These are phyloP conservation scores for Thymus mandschuricus DNA, from an alignment of 257 asterid genomes.

Conservation along the genomic window DNA sequence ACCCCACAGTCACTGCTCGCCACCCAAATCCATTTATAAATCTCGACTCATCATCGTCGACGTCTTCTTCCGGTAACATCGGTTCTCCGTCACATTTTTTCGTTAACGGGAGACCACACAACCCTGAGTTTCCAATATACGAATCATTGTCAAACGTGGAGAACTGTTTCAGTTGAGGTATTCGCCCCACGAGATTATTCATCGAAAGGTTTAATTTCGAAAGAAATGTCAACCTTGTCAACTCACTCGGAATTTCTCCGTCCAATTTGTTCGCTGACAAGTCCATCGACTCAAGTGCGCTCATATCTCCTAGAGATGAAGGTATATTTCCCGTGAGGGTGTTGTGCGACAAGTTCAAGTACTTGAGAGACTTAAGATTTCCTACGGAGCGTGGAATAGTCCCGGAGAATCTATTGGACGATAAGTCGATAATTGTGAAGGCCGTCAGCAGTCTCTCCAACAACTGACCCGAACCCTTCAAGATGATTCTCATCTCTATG, in stretches of 20 bases:
- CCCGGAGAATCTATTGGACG: conserved; percentile 20
- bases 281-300: conserved; percentile 34
- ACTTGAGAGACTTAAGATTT: conserved; percentile 1
- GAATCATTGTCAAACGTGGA: no score
- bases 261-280: conserved; percentile 24
- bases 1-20: neutral
- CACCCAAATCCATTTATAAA: conserved; percentile 7
- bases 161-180: no score
- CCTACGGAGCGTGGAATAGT: conserved; percentile 21
- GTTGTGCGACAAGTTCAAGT: conserved; percentile 26
- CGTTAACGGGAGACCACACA: conserved; percentile 33
- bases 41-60: neutral
- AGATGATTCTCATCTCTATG: neutral
- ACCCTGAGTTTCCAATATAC: conserved; percentile 22
- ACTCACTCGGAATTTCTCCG: conserved; percentile 24
- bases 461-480: neutral
- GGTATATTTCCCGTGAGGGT: conserved; percentile 20
- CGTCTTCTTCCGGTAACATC: neutral
- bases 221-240: conserved; percentile 19
- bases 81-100: neutral
- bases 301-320: conserved; percentile 14
- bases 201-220: no score
- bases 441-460: neutral
- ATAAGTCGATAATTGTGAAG: conserved; percentile 27
- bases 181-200: no score